phyloP scores from a whole-genome alignment of 352 stramenopile genomes.

The Sclerospora graminicola region DNA sequence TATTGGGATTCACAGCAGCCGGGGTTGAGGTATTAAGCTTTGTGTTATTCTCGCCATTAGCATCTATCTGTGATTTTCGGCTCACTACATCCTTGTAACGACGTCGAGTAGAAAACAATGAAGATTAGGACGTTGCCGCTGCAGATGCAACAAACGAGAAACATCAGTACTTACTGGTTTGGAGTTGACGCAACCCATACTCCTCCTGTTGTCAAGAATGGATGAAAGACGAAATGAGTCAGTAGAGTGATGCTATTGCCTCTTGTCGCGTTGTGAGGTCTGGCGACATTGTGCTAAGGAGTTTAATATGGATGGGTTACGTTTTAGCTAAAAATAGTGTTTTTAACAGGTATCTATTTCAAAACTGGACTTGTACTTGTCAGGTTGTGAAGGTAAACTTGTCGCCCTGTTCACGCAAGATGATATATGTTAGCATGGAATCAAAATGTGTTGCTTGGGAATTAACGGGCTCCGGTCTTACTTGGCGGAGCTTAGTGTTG shows the following conservation, averaged over 20 bases:
- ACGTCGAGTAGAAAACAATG: neutral
- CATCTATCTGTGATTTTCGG: slow-evolving; percentile 24
- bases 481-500: slow-evolving; percentile 73
- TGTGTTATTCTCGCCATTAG: slow-evolving; percentile 24
- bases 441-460: slow-evolving; percentile 2
- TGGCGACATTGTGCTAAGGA: slow-evolving; percentile 2
- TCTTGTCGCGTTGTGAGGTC: slow-evolving; percentile 22
- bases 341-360: slow-evolving; percentile 16
- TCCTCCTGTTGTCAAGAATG: slow-evolving; percentile 4
- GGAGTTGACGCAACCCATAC: slow-evolving; percentile 68
- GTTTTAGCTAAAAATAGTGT: slow-evolving; percentile 18
- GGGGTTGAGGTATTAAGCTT: slow-evolving; percentile 13
- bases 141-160: neutral
- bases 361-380: slow-evolving; percentile 9
- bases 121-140: no score
- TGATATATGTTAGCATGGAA: no score
- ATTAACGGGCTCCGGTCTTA: slow-evolving; percentile 10
- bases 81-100: slow-evolving; percentile 40
- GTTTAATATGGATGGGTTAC: no score
- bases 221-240: slow-evolving; percentile 3
- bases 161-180: slow-evolving; percentile 36
- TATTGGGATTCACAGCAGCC: slow-evolving; percentile 38
- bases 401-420: slow-evolving; percentile 34
- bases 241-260: slow-evolving; percentile 15
- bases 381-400: slow-evolving; percentile 71